A percentile compares a stretch with the other conserved stretches of the same genome.
These are phyloP conservation scores for Ampelocalamus luodianensis DNA, from an alignment of 176 grass and related monocot genomes.

Conservation along the genomic window DNA sequence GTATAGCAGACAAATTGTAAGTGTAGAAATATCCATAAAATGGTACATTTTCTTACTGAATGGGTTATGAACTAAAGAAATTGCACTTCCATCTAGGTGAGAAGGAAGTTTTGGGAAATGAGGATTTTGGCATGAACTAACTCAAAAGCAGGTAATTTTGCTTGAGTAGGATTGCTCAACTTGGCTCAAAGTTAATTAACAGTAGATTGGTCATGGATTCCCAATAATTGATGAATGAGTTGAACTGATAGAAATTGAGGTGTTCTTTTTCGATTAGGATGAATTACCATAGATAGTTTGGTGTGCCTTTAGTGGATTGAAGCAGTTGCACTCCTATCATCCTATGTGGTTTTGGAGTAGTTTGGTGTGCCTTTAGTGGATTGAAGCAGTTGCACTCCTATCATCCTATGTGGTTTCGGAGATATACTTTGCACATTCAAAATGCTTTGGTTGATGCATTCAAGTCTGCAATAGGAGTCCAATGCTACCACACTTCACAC, in stretches of 20 bases:
- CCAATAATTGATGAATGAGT: background rate
- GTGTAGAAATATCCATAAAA: background rate
- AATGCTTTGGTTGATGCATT: background rate
- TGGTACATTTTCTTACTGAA: background rate
- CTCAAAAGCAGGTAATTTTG: background rate
- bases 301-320: slow-evolving; percentile 12
- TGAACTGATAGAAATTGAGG: background rate
- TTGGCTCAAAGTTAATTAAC: background rate
- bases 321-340: background rate
- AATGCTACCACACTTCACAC: background rate
- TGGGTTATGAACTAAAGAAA: background rate
- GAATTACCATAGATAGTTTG: background rate
- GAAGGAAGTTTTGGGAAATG: background rate
- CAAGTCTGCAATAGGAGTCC: background rate
- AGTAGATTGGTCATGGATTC: slow-evolving; percentile 15
- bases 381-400: background rate
- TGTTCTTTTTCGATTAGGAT: background rate
- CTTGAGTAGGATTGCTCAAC: background rate
- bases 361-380: slow-evolving; percentile 7
- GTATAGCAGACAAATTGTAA: background rate
- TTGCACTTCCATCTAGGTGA: background rate
- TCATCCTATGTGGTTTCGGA: background rate
- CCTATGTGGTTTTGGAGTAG: background rate
- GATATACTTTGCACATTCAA: background rate
- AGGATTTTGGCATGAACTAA: background rate